Conservation (phyloP, 192 early-diverging fungal species). For the Backusella psychrophila region DNA sequence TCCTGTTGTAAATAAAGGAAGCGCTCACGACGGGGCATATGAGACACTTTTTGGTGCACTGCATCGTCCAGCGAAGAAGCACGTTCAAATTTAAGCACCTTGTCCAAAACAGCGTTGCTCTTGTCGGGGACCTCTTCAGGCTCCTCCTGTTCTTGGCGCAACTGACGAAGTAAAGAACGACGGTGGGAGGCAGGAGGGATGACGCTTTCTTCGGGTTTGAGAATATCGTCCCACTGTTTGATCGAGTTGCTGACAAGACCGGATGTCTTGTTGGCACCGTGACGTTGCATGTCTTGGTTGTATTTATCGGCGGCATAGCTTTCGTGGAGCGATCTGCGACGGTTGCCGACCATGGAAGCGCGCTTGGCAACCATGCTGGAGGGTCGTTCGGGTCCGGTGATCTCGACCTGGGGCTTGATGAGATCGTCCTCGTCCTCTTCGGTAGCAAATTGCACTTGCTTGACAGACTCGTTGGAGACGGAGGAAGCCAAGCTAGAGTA, state of each 20-base stretch:
- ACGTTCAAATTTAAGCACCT: constrained; percentile 26
- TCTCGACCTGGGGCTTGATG: not conserved
- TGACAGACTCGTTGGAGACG: not conserved
- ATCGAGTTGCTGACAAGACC: constrained; percentile 28
- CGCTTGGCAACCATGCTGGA: constrained; percentile 39
- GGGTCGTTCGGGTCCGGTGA: constrained; percentile 23
- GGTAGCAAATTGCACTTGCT: not conserved
- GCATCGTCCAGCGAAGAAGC: constrained; percentile 21
- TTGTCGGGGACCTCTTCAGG: not conserved
- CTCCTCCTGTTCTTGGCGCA: constrained; percentile 2
- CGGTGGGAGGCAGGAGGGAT: not conserved
- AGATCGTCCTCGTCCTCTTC: not conserved
- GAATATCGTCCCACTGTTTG: constrained; percentile 33
- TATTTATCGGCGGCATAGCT: constrained; percentile 20
- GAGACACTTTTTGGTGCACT: constrained; percentile 10
- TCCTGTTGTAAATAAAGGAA: constrained; percentile 20
- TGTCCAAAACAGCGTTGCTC: constrained; percentile 27
- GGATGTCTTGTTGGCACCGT: not conserved
- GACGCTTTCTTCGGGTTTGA: constrained; percentile 9
- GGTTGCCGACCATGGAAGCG: constrained; percentile 23
- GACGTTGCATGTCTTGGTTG: constrained; percentile 1
- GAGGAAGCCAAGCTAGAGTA: not conserved
- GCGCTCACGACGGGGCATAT: constrained; percentile 16
- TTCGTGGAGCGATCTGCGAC: constrained; percentile 19
- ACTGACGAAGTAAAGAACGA: not conserved